These are phyloP conservation scores for Pyricularia sp. DNA, from an alignment of 2,329 filamentous ascomycete species.

Conservation along the genomic window DNA sequence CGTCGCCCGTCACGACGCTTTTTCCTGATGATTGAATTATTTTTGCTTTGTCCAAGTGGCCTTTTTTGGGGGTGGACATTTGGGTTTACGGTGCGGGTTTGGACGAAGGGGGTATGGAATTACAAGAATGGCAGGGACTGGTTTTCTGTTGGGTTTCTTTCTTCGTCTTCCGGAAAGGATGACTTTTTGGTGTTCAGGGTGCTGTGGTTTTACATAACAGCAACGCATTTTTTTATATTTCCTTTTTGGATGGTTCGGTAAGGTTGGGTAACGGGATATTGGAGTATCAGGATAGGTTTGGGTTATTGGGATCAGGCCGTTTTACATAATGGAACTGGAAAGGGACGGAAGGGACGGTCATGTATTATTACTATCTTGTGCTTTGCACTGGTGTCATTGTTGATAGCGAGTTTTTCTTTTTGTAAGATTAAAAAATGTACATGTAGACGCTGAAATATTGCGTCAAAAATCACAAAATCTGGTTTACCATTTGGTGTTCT, in stretches of 20 bases:
- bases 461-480: background rate
- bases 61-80: background rate
- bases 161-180: background rate
- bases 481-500: background rate
- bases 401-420: background rate
- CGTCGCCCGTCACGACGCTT: background rate
- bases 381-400: background rate
- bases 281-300: background rate
- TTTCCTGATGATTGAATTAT: background rate
- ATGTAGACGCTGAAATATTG: background rate
- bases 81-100: too few relatives aligned
- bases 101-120: too few relatives aligned
- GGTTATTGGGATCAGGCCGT: background rate
- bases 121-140: background rate
- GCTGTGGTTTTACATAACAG: background rate
- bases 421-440: background rate
- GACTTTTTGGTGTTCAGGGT: background rate
- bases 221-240: background rate
- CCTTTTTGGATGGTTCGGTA: background rate
- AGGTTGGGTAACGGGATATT: background rate
- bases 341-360: background rate
- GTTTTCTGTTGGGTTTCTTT: background rate
- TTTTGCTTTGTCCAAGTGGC: background rate
- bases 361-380: background rate
- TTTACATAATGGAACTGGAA: background rate